phyloP scores from a whole-genome alignment of 257 asterid genomes.

The Haberlea rhodopensis region DNA sequence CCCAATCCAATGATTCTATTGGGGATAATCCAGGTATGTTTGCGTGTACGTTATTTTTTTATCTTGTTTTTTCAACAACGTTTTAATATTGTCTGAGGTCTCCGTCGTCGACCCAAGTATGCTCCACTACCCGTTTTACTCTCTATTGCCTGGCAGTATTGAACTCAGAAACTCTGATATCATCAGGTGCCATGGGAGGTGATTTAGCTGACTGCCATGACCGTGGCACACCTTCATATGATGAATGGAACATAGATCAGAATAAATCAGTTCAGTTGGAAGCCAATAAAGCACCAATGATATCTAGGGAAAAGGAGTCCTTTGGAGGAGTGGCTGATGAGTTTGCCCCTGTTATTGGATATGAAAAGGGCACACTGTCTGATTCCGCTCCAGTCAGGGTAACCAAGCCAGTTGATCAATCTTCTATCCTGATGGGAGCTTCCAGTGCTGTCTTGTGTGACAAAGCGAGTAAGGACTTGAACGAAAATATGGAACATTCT shows the following conservation, averaged over 20 bases:
- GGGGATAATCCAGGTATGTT: conserved; percentile 39
- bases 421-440: conserved; percentile 33
- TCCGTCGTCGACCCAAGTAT: conserved; percentile 12
- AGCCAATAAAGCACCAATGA: conserved; percentile 26
- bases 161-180: conserved; percentile 33
- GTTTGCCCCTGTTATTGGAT: conserved; percentile 29
- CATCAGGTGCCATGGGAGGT: conserved; percentile 32
- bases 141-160: conserved; percentile 44
- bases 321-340: conserved; percentile 25
- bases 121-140: no score
- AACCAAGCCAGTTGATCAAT: conserved; percentile 26
- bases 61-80: conserved; percentile 1
- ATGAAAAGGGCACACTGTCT: conserved; percentile 23
- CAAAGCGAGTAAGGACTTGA: conserved; percentile 31
- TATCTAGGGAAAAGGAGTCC: conserved; percentile 20
- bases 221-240: conserved; percentile 26
- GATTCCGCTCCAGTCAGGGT: conserved; percentile 33
- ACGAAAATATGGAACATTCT: conserved; percentile 28
- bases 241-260: conserved; percentile 29
- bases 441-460: conserved; percentile 30
- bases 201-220: conserved; percentile 27
- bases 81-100: conserved; percentile 18
- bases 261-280: conserved; percentile 29
- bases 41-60: background rate
- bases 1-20: conserved; percentile 31